A percentile compares a stretch with the other conserved stretches of the same genome.
These are phyloP conservation scores for Dicorynia guianensis DNA, from an alignment of 306 rosid species.

Conservation along the genomic window DNA sequence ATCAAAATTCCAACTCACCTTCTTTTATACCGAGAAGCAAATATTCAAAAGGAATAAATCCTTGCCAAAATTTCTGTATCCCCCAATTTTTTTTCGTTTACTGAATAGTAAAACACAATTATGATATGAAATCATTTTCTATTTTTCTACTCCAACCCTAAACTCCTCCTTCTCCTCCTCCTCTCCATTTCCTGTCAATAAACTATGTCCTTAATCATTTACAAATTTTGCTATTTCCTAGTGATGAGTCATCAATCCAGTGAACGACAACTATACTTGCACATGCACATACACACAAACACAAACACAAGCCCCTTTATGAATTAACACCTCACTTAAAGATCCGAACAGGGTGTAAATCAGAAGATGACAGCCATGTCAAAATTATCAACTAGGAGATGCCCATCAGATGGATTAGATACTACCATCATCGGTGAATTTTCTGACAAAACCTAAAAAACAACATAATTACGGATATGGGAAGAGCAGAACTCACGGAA, in stretches of 20 bases:
- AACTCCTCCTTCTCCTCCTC: not conserved
- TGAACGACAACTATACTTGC: slow-evolving; percentile 14
- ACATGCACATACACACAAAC: not conserved
- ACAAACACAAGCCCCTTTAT: not conserved
- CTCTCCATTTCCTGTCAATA: not conserved
- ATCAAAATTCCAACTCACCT: slow-evolving; percentile 5
- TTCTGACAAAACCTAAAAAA: not conserved
- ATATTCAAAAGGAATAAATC: not conserved
- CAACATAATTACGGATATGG: not conserved
- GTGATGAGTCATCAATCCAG: slow-evolving; percentile 18
- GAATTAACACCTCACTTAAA: not conserved
- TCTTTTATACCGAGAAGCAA: not conserved
- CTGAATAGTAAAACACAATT: too few relatives aligned
- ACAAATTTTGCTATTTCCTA: slow-evolving; percentile 3
- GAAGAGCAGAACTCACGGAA: slow-evolving; percentile 35
- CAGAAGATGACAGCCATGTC: not conserved
- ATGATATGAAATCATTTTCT: slow-evolving; percentile 15
- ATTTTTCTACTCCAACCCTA: not conserved
- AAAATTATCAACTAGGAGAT: not conserved
- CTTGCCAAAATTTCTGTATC: not conserved
- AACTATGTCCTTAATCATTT: not conserved
- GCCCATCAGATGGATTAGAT: not conserved
- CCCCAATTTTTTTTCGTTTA: too few relatives aligned
- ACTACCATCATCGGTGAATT: slow-evolving; percentile 24
- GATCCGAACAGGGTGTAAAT: slow-evolving; percentile 26